phyloP scores from a whole-genome alignment of 2,329 filamentous ascomycete species.

The Basipetospora chlamydospora region DNA sequence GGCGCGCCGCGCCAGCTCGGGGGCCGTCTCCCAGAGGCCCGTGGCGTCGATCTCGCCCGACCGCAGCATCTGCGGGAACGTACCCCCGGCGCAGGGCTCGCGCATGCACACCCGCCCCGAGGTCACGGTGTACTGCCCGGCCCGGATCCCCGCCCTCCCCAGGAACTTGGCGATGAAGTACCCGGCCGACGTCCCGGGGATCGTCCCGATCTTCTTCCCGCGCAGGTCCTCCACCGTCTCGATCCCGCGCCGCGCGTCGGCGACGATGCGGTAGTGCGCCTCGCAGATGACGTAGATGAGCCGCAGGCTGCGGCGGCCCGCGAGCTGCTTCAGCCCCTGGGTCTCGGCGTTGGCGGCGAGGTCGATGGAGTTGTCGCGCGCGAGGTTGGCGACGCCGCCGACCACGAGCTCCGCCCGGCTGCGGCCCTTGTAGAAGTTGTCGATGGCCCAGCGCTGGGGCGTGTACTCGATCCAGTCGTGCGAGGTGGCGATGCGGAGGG shows the following conservation, averaged over 20 bases:
- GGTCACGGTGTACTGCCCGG: constrained; percentile 4
- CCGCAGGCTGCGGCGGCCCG: constrained; percentile 5
- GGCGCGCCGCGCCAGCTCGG: constrained; percentile 4
- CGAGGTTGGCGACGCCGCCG: constrained; percentile 6
- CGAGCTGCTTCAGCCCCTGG: constrained; percentile 5
- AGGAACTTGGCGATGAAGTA: constrained; percentile 8
- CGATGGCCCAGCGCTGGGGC: constrained; percentile 13
- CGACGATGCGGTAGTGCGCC: constrained; percentile 8
- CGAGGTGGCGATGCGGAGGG: constrained; percentile 13
- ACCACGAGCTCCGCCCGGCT: constrained; percentile 1
- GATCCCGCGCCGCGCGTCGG: constrained; percentile 4
- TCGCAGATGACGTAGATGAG: constrained; percentile 9
- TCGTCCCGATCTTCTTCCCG: constrained; percentile 7
- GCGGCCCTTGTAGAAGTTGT: constrained; percentile 8
- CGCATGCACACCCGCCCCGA: constrained; percentile 3
- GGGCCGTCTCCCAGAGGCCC: constrained; percentile 7
- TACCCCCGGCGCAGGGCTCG: constrained; percentile 4
- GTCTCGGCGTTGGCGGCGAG: constrained; percentile 9
- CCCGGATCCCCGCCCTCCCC: constrained; percentile 2
- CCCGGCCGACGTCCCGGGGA: constrained; percentile 7
- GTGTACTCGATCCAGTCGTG: constrained; percentile 20
- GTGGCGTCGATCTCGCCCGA: constrained; percentile 7
- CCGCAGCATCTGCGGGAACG: constrained; percentile 4
- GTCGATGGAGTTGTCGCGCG: constrained; percentile 5
- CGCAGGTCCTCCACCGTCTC: constrained; percentile 6